Evolutionary conservation across 2,329 filamentous ascomycete genomes (phyloP).

Genomic region (Alternaria burnsii): DNA sequence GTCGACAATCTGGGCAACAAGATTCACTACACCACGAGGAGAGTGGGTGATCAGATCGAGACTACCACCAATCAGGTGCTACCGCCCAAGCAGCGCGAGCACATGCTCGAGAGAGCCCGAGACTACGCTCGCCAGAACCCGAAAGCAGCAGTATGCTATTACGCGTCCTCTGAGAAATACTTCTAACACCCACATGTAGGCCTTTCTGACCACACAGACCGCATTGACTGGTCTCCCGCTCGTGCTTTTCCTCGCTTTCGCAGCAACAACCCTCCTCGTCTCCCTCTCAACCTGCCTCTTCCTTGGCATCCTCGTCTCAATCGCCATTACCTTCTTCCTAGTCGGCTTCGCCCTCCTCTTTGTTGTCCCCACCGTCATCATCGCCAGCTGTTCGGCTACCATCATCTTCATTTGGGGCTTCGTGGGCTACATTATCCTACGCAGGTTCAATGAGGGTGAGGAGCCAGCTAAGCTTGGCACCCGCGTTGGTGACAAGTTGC

Average conservation of each 20-base stretch:
- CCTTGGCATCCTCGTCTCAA: constrained; percentile 59
- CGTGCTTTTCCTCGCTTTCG: constrained; percentile 73
- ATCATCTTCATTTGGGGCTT: constrained; percentile 69
- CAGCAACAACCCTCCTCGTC: constrained; percentile 68
- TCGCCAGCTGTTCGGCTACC: constrained; percentile 69
- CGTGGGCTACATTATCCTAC: constrained; percentile 63
- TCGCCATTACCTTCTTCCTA: constrained; percentile 73
- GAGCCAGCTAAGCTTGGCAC: constrained; percentile 29
- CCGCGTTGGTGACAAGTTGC: constrained; percentile 26
- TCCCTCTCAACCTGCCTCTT: constrained; percentile 68
- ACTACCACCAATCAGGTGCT: constrained; percentile 62
- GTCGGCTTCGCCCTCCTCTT: constrained; percentile 71
- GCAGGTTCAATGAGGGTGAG: constrained; percentile 35
- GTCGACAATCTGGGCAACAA: constrained; percentile 30
- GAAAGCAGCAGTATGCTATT: constrained; percentile 68
- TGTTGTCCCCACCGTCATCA: constrained; percentile 72
- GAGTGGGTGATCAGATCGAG: constrained; percentile 35
- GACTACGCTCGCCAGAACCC: constrained; percentile 71
- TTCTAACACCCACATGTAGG: constrained; percentile 55
- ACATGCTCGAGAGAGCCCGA: constrained; percentile 62
- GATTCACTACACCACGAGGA: constrained; percentile 24
- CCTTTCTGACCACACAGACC: constrained; percentile 72
- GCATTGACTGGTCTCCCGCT: constrained; percentile 72
- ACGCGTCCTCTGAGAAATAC: neutral
- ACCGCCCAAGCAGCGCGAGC: constrained; percentile 67